phyloP scores from a whole-genome alignment of 805 yeast genomes.

The Hanseniaspora lindneri region DNA sequence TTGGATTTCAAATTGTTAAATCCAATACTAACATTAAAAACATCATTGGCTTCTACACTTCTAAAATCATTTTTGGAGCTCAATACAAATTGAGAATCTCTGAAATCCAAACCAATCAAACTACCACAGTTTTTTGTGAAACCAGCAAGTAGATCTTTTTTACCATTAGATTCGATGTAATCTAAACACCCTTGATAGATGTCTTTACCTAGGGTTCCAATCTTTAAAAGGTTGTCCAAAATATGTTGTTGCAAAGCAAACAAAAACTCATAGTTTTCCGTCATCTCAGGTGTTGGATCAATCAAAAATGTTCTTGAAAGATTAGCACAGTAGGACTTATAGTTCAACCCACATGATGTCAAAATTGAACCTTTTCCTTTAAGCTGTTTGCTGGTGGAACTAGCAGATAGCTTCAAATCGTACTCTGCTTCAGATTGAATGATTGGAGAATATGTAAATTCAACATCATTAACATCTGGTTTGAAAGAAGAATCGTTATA shows the following conservation, averaged over 20 bases:
- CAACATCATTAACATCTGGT: conserved; percentile 64
- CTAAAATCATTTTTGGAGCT: conserved; percentile 58
- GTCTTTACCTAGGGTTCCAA: conserved; percentile 55
- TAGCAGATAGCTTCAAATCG: conserved; percentile 74
- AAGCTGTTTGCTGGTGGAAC: conserved; percentile 52
- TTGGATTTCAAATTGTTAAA: conserved; percentile 50
- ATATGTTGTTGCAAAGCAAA: conserved; percentile 57
- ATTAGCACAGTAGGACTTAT: conserved; percentile 79
- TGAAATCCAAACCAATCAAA: conserved; percentile 77
- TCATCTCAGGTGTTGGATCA: conserved; percentile 74
- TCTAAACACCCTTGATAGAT: conserved; percentile 55
- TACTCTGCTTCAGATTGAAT: conserved; percentile 79
- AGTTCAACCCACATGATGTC: conserved; percentile 74
- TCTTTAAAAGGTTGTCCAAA: conserved; percentile 43
- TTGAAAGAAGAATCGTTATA: conserved; percentile 39
- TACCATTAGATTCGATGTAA: conserved; percentile 47
- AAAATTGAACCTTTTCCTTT: conserved; percentile 68
- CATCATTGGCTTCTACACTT: conserved; percentile 55
- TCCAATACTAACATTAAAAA: conserved; percentile 66
- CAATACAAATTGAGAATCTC: conserved; percentile 65
- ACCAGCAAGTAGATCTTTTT: conserved; percentile 45
- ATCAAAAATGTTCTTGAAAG: conserved; percentile 79
- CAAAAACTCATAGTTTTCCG: conserved; percentile 65
- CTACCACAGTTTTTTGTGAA: conserved; percentile 79
- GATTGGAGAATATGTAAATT: conserved; percentile 90